phyloP scores from a whole-genome alignment of 805 yeast species.

The Suhomyces sp. region DNA sequence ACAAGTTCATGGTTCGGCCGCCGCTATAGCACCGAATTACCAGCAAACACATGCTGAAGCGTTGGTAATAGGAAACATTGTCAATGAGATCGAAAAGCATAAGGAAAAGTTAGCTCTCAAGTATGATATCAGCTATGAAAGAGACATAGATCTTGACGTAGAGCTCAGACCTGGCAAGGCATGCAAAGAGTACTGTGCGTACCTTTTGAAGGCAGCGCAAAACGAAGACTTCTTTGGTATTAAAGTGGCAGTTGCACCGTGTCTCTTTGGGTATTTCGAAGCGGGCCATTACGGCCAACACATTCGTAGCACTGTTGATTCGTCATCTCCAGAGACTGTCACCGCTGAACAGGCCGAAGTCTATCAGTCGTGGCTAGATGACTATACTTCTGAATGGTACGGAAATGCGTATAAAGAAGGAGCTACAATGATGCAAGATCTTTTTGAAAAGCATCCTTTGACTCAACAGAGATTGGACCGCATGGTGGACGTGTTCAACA shows the following conservation, averaged over 20 bases:
- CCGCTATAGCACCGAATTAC: slow-evolving; percentile 56
- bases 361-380: slow-evolving; percentile 56
- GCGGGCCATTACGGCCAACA: slow-evolving; percentile 44
- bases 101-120: slow-evolving; percentile 42
- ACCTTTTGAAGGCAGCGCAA: slow-evolving; percentile 51
- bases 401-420: slow-evolving; percentile 53
- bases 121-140: slow-evolving; percentile 40
- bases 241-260: slow-evolving; percentile 69
- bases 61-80: slow-evolving; percentile 48
- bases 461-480: slow-evolving; percentile 46
- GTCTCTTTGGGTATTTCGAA: slow-evolving; percentile 67
- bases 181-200: slow-evolving; percentile 59
- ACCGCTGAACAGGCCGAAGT: slow-evolving; percentile 23
- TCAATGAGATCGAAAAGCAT: slow-evolving; percentile 57
- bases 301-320: slow-evolving; percentile 14
- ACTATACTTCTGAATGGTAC: slow-evolving; percentile 61
- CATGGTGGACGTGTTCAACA: slow-evolving; percentile 55
- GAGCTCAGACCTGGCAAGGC: slow-evolving; percentile 52
- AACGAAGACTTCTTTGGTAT: slow-evolving; percentile 60
- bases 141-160: slow-evolving; percentile 37
- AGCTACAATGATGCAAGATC: slow-evolving; percentile 42
- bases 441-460: slow-evolving; percentile 31
- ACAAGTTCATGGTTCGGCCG: slow-evolving; percentile 61
- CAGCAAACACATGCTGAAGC: slow-evolving; percentile 51
- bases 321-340: slow-evolving; percentile 8